Evolutionary conservation across 768 basidiomycete species (phyloP), one percentile per base, ranked within the genome.

Genomic region (Hydnomerulius pinastri): DNA sequence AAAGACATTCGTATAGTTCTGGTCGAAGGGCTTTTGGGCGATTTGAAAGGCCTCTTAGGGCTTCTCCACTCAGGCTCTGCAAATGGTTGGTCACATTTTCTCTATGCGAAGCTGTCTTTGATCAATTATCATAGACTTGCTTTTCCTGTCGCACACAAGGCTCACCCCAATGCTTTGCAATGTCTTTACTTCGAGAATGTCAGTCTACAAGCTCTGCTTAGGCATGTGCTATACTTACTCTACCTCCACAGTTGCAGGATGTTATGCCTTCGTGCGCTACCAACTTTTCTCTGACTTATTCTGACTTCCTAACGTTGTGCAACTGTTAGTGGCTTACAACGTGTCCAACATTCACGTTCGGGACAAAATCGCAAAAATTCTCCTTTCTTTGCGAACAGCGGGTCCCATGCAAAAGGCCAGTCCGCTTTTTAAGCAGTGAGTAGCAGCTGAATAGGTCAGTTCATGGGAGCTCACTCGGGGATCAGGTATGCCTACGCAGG

Each of bases 111-210:
- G 23, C 7, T 6, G 21, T 13, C 13, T 25, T 23, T 17, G 30
- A 3, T 6, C 29, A 23, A 20, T 33, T 18, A 2, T 4, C 13
- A 21, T 41, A 53, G 52, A 43, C 24, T 27, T 38, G 7, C 28
- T 53, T 24, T 43, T 24, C 20, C 21, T 53, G 15, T 15, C 40
- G 35, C 46, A 39, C 24, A 28, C 28, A 6, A 50, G 4, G n/a
- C 4, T 54, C 11, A 54, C 49, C 3, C 41, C 27, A 11, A 50
- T 53, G 12, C 28, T 41, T 15, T 67, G 71, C 18, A 61, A 64
- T 18, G 61, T 73, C 1, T 80, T 76, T 52, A 69, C 78, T 21
- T 63, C 70, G 25, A 69, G 78, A 24, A 57, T 79, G 78, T 79
- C 54, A 60, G 78, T 69, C 9, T 18, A 4, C 15, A 32, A 17